Base-by-base conservation (phyloP, 2,329 filamentous ascomycete species). In the Venturia asperata region DNA sequence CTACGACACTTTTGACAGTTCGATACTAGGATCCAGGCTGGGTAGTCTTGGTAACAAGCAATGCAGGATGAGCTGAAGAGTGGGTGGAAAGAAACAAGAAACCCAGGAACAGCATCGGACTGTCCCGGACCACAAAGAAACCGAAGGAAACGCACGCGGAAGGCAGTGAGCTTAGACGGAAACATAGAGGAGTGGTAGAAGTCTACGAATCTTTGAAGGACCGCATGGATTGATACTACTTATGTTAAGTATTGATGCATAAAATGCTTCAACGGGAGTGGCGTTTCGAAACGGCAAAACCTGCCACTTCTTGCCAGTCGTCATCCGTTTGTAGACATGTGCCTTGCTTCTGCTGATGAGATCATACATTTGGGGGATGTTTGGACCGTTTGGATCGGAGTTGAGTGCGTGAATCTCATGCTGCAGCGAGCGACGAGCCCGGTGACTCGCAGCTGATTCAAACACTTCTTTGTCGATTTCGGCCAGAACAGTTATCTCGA, bases 201-300 rank as follows among this genome's bases (percentile, higher is more conserved):
- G 37, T 37, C 37, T 19, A 10, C 27, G 37, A 27, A 56, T 27
- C 52, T 11, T 56, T 56, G 27, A 5, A 56, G 52, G 37, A 27
- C 27, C 52, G 52, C 27, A 37, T 56, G n/a, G n/a, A 34, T 56
- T 56, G 52, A 37, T 37, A 37, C 52, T 56, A 56, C 52, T 17
- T 56, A 56, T 56, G 27, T 56, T 19, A 56, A 56, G 52, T 19
- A 13, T 56, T 56, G 52, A 37, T 37, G 52, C 52, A 19, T 56
- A 27, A 37, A 37, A 56, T 56, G 27, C 27, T 37, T 56, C 27
- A 19, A 56, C 2, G 15, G 27, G 11, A 10, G 52, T 37, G 52
- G 52, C 52, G 15, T 56, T 56, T 37, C 37, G 52, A 56, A 56
- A 56, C 52, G 52, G 52, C 27, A 56, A 56, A 56, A 56, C 24